These are phyloP conservation scores for Schizosaccharomyces japonicus DNA, from an alignment of 805 yeast species.

Conservation along the genomic window DNA sequence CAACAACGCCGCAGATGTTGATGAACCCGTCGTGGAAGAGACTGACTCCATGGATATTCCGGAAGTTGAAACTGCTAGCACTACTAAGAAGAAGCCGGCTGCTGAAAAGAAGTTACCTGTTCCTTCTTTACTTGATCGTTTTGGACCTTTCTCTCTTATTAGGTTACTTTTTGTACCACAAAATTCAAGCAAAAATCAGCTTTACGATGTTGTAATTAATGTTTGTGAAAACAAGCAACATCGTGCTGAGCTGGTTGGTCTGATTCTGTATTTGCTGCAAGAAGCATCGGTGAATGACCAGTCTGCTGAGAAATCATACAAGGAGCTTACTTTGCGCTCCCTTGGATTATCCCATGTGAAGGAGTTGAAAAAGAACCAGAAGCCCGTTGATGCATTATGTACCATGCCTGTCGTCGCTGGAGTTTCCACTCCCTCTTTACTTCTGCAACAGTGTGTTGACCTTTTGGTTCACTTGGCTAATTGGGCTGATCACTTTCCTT, in stretches of 20 bases:
- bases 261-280: constrained; percentile 41
- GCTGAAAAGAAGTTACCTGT: constrained; percentile 21
- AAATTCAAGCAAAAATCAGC: constrained; percentile 31
- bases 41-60: constrained; percentile 6
- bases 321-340: constrained; percentile 8
- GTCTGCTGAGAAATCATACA: constrained; percentile 27
- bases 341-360: constrained; percentile 31
- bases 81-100: constrained; percentile 13
- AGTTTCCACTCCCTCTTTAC: constrained; percentile 41
- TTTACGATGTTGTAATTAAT: constrained; percentile 41
- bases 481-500: constrained; percentile 39
- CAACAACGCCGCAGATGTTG: constrained; percentile 8
- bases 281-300: constrained; percentile 47
- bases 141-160: constrained; percentile 51
- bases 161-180: constrained; percentile 55
- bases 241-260: constrained; percentile 46
- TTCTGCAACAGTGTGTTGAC: constrained; percentile 58
- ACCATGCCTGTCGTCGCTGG: constrained; percentile 6
- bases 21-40: constrained; percentile 11
- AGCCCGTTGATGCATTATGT: constrained; percentile 6
- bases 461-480: constrained; percentile 49
- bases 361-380: constrained; percentile 9
- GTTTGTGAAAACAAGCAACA: constrained; percentile 59
- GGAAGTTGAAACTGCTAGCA: constrained; percentile 8
- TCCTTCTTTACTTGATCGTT: constrained; percentile 48